phyloP scores from a whole-genome alignment of 2,329 filamentous ascomycete genomes.

The Colletotrichum coccodes region DNA sequence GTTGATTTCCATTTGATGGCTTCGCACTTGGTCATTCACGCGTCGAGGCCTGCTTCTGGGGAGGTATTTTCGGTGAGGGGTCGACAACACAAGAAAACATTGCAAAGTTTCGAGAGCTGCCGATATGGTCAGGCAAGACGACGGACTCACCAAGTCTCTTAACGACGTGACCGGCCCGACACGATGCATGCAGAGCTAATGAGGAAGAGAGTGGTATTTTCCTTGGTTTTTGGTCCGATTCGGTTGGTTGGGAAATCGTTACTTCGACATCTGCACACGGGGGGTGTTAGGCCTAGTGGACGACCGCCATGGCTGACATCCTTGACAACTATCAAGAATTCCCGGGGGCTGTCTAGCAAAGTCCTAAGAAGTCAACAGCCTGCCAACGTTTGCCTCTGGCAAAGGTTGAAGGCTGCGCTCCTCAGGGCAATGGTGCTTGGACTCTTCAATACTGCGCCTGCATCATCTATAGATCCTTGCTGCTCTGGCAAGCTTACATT shows the following conservation, averaged over 20 bases:
- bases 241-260: conserved; percentile 20
- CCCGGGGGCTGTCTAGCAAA: conserved; percentile 3
- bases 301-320: not conserved
- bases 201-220: conserved; percentile 16
- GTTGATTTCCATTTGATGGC: conserved; percentile 27
- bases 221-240: conserved; percentile 16
- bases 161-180: not conserved
- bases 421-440: conserved; percentile 3
- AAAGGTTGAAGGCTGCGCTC: not conserved
- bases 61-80: conserved; percentile 40
- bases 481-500: conserved; percentile 12
- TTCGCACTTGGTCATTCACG: conserved; percentile 39
- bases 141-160: not conserved
- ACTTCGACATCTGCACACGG: conserved; percentile 2
- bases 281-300: not conserved
- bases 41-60: conserved; percentile 47
- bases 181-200: conserved; percentile 9
- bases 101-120: not conserved
- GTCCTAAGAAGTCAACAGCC: not conserved
- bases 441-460: conserved; percentile 29
- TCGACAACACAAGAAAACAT: not conserved
- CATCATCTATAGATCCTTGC: conserved; percentile 3
- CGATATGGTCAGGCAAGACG: not conserved
- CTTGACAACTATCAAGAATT: conserved; percentile 10
- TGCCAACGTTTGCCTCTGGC: not conserved